Evolutionary conservation across 805 yeast genomes (phyloP).

Genomic region (Pichia deserticola): DNA sequence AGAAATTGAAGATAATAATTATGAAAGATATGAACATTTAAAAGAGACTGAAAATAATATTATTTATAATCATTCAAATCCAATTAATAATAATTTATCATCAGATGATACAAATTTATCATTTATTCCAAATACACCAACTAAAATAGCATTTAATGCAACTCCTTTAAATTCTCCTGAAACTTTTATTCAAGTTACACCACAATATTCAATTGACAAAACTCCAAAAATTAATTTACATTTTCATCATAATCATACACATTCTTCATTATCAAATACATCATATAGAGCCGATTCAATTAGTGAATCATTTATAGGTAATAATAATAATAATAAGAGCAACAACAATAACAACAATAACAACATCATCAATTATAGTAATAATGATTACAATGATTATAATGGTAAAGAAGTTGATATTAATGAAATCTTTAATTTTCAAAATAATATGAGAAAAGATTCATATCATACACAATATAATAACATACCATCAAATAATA

Average conservation of each 20-base stretch:
- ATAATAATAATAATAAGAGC: neutral
- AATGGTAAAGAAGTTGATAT: no score
- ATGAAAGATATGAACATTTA: no score
- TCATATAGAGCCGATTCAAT: neutral
- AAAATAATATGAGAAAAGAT: neutral
- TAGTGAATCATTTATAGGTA: neutral
- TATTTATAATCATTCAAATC: no score
- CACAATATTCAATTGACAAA: constrained; percentile 4
- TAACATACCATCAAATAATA: neutral
- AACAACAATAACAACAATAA: neutral
- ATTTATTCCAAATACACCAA: constrained; percentile 10
- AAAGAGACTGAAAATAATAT: no score
- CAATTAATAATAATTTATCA: no score
- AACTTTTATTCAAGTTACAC: neutral
- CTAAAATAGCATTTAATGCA: constrained; percentile 2
- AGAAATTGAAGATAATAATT: neutral
- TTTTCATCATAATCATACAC: constrained; percentile 1
- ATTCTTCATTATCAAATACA: neutral
- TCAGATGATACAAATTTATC: neutral
- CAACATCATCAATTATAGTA: neutral
- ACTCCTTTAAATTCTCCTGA: constrained; percentile 11
- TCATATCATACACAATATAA: neutral
- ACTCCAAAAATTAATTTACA: constrained; percentile 4
- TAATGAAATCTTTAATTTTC: neutral
- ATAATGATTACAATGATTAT: no score